These are phyloP conservation scores for Cryptosporidium baileyi DNA, from an alignment of 169 alveolate genomes.

Conservation along the genomic window DNA sequence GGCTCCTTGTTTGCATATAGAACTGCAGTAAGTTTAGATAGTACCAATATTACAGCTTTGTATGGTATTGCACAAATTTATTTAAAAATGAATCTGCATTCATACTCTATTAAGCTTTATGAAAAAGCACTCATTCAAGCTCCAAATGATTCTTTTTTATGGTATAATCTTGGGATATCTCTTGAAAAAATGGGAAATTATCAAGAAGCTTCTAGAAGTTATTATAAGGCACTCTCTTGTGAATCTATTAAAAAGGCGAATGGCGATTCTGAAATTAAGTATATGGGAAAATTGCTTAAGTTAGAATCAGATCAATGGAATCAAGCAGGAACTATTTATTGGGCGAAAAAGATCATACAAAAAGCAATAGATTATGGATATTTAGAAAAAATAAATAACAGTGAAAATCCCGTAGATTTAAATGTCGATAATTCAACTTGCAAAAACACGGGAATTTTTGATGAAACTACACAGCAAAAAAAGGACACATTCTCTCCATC, in stretches of 20 bases:
- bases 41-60: slow-evolving; percentile 31
- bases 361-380: slow-evolving; percentile 51
- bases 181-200: slow-evolving; percentile 11
- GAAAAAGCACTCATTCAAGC: slow-evolving; percentile 58
- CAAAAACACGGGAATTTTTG: no score
- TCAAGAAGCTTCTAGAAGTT: slow-evolving; percentile 52
- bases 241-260: slow-evolving; percentile 13
- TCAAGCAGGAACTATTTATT: slow-evolving; percentile 14
- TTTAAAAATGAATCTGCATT: slow-evolving; percentile 19
- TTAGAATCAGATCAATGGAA: slow-evolving; percentile 65
- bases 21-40: slow-evolving; percentile 34
- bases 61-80: slow-evolving; percentile 51
- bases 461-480: not conserved
- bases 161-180: slow-evolving; percentile 34
- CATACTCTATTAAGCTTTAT: slow-evolving; percentile 13
- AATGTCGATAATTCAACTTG: no score
- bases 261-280: slow-evolving; percentile 35
- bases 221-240: slow-evolving; percentile 50
- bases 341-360: slow-evolving; percentile 51
- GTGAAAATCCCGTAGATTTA: not conserved
- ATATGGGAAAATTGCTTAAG: slow-evolving; percentile 51
- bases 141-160: slow-evolving; percentile 39
- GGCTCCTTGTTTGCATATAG: slow-evolving; percentile 45
- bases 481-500: not conserved
- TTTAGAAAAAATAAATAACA: not conserved